These are phyloP conservation scores for Aspergillus ibericus DNA, from an alignment of 2,329 filamentous ascomycete genomes.

Conservation along the genomic window DNA sequence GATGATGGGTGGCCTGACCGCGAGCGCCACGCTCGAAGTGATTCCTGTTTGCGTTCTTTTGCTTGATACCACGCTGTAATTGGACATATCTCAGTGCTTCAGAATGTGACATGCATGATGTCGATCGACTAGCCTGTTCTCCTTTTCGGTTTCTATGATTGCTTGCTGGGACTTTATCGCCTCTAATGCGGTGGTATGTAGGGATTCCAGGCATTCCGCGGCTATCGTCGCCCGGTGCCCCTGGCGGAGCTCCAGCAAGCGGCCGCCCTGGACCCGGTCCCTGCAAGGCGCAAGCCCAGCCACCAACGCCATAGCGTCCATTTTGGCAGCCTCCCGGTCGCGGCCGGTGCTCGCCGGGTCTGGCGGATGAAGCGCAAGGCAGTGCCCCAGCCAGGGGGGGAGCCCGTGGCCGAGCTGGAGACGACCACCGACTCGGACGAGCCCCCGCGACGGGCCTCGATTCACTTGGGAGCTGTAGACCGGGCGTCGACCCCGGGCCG, in stretches of 20 bases:
- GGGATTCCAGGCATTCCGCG: slow-evolving; percentile 30
- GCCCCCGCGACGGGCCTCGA: background rate
- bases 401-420: background rate
- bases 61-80: slow-evolving; percentile 35
- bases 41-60: slow-evolving; percentile 10
- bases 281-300: slow-evolving; percentile 4
- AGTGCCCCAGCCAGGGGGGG: background rate
- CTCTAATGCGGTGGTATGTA: slow-evolving; percentile 38
- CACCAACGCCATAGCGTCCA: slow-evolving; percentile 24
- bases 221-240: slow-evolving; percentile 27
- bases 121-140: slow-evolving; percentile 8
- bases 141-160: background rate
- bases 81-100: slow-evolving; percentile 19
- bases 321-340: slow-evolving; percentile 24
- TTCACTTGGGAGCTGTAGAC: background rate
- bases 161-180: slow-evolving; percentile 5
- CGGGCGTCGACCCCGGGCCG: background rate
- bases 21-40: background rate
- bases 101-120: slow-evolving; percentile 19
- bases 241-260: slow-evolving; percentile 20
- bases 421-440: background rate
- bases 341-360: slow-evolving; percentile 10
- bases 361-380: slow-evolving; percentile 9
- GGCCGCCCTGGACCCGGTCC: slow-evolving; percentile 15
- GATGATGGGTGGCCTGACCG: background rate